A percentile compares a stretch with the other conserved stretches of the same genome.
Evolutionary conservation across 75 land plant species (phyloP).

Genomic region (Selaginella moellendorffii): DNA sequence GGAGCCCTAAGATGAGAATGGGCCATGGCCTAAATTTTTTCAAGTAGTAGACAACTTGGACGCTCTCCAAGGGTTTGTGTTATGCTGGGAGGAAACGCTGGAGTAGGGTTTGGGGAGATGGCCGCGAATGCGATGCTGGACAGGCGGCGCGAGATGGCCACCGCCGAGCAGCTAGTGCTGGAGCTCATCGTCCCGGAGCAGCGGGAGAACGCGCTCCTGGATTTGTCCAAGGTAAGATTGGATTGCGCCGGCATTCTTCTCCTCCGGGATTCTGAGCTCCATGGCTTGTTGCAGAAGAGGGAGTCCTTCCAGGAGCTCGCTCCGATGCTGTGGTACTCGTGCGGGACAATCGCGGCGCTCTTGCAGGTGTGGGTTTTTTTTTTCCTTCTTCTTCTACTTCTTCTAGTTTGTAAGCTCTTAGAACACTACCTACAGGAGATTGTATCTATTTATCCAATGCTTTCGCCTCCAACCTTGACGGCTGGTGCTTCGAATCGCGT

Average conservation of each 20-base stretch:
- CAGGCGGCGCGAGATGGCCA: slow-evolving; percentile 32
- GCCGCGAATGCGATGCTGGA: not conserved
- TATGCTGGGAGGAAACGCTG: too few relatives aligned
- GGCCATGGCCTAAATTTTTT: too few relatives aligned
- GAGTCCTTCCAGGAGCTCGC: slow-evolving; percentile 86
- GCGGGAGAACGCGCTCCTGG: slow-evolving; percentile 87
- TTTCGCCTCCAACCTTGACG: slow-evolving; percentile 78
- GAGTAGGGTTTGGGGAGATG: not conserved
- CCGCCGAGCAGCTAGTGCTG: slow-evolving; percentile 77
- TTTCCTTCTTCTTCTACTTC: not conserved
- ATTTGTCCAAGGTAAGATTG: slow-evolving; percentile 68
- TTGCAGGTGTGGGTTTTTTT: slow-evolving; percentile 48
- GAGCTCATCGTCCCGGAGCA: slow-evolving; percentile 79
- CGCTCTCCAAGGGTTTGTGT: too few relatives aligned
- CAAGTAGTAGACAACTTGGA: too few relatives aligned
- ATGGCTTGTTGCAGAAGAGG: slow-evolving; percentile 39
- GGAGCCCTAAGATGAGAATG: too few relatives aligned
- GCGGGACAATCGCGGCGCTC: slow-evolving; percentile 84
- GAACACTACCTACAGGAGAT: slow-evolving; percentile 85
- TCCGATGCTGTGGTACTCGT: slow-evolving; percentile 85
- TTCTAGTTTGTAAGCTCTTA: not conserved
- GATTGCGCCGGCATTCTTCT: not conserved
- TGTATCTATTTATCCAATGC: slow-evolving; percentile 73
- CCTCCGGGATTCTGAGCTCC: not conserved
- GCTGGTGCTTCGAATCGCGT: slow-evolving; percentile 92